A percentile compares a stretch with the other conserved stretches of the same genome.
Evolutionary conservation across 139 green algal genomes (phyloP).

Genomic region (Coccomyxa sp.): DNA sequence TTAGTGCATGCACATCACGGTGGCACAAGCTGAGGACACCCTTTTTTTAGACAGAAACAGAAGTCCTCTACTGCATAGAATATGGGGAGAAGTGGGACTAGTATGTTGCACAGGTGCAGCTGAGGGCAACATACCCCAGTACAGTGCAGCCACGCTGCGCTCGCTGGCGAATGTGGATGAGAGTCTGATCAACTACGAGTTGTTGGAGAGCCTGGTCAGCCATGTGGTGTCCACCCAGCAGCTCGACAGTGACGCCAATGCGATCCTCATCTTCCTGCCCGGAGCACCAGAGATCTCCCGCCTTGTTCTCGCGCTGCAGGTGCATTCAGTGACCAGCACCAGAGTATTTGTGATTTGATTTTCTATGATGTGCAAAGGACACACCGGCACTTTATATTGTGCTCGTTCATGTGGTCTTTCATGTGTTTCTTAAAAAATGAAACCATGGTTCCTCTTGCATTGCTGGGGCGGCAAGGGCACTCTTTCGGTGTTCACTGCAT

Average conservation of each 20-base stretch:
- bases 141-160: slow-evolving; percentile 46
- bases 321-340: background rate
- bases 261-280: slow-evolving; percentile 84
- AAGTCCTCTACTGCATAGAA: too few relatives aligned
- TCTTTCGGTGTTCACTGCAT: too few relatives aligned
- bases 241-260: slow-evolving; percentile 32
- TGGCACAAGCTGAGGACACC: background rate
- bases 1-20: background rate
- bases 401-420: too few relatives aligned
- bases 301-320: slow-evolving; percentile 47
- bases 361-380: too few relatives aligned
- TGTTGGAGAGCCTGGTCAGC: slow-evolving; percentile 74
- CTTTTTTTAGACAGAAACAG: background rate
- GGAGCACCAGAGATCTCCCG: slow-evolving; percentile 72
- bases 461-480: too few relatives aligned
- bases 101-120: too few relatives aligned
- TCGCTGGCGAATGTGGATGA: slow-evolving; percentile 69
- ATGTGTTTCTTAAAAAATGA: too few relatives aligned
- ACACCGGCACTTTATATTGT: too few relatives aligned
- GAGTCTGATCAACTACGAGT: slow-evolving; percentile 77
- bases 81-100: too few relatives aligned
- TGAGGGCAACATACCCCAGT: slow-evolving; percentile 5
- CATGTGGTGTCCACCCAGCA: slow-evolving; percentile 44
- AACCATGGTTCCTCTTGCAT: too few relatives aligned
- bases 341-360: background rate